Conservation (phyloP, 495 filamentous ascomycete species). For the Hypomontagnella monticulosa region DNA sequence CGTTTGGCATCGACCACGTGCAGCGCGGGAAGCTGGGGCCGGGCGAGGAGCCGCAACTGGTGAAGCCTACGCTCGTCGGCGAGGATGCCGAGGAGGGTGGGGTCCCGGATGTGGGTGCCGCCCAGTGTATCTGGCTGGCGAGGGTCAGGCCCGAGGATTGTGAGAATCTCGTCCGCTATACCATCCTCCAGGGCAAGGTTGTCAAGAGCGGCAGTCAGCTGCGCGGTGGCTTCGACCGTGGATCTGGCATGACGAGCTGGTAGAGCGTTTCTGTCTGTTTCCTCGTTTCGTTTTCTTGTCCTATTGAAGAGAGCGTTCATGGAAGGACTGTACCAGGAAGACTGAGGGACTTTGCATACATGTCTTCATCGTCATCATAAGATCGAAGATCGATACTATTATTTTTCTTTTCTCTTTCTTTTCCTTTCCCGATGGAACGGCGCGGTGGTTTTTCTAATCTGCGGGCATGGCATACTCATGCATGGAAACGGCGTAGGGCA, state of each 20-base stretch:
- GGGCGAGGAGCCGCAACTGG: conserved; percentile 35
- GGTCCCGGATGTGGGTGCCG: conserved; percentile 64
- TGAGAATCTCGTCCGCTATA: conserved; percentile 90
- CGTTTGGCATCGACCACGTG: conserved; percentile 61
- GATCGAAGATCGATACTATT: too few relatives aligned
- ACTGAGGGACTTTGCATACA: too few relatives aligned
- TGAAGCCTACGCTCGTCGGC: conserved; percentile 12
- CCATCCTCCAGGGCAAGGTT: conserved; percentile 91
- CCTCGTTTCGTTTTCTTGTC: not conserved
- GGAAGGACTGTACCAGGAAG: too few relatives aligned
- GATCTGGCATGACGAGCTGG: conserved; percentile 85
- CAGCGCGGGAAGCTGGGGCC: conserved; percentile 50
- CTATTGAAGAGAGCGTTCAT: too few relatives aligned
- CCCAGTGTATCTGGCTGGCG: conserved; percentile 94
- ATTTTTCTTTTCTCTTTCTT: too few relatives aligned
- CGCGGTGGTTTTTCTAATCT: too few relatives aligned
- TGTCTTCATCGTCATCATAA: too few relatives aligned
- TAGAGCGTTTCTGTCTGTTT: conserved; percentile 45
- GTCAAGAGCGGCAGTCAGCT: conserved; percentile 86
- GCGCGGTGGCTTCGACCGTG: conserved; percentile 89
- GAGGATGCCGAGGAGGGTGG: conserved; percentile 37
- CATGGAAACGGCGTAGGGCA: too few relatives aligned
- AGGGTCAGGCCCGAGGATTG: conserved; percentile 90
- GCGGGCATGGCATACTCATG: too few relatives aligned
- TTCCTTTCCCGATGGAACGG: too few relatives aligned